Base-by-base conservation (phyloP, 2,329 filamentous ascomycete species). In the Chrysoporthe austroafricana region DNA sequence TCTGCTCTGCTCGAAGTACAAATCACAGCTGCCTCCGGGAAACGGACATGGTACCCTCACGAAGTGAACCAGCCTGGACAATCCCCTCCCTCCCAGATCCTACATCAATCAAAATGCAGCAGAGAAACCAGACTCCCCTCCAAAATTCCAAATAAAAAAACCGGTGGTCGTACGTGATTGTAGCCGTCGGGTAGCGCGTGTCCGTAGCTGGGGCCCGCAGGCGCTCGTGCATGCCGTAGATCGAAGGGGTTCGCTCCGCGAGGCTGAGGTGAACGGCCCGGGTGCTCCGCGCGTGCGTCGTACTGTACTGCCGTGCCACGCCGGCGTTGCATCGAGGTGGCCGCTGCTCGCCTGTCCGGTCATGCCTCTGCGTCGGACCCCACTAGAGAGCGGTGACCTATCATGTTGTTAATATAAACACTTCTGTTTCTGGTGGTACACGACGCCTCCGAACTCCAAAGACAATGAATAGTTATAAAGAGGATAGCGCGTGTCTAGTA, bases 361-460 rank as follows among this genome's bases (percentile, higher is more conserved):
- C 56, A 68, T n/a, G 60, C 58, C 18, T 59, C 58, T 7, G 43
- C 43, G 14, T 66, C 43, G 7, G 54, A 2, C 13, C 42, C 66
- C 18, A 66, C 52, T 8, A 66, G 2, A 66, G 2, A 21, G 63
- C 64, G 34, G 61, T 67, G 67, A 69, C 67, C 67, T 69, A 57
- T 57, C 18, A 61, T 43, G 34, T 57, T 26, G 61, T 69, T 57
- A 69, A 67, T 42, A 64, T 65, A 9, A 32, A 54, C 50, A 34
- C 16, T 8, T 8, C 6, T 48, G 18, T 48, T 50, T 32, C 14
- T 34, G 21, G 16, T 54, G 50, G 50, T 54, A 54, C 32, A 18
- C 16, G 26, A 54, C 50, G 32, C 48, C 21, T 13, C 11, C 62
- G n/a, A 59, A 13, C 16, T 32, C 32, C 26, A 13, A 32, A 2